phyloP scores from a whole-genome alignment of 257 asterid genomes.

The Gentiana dahurica region DNA sequence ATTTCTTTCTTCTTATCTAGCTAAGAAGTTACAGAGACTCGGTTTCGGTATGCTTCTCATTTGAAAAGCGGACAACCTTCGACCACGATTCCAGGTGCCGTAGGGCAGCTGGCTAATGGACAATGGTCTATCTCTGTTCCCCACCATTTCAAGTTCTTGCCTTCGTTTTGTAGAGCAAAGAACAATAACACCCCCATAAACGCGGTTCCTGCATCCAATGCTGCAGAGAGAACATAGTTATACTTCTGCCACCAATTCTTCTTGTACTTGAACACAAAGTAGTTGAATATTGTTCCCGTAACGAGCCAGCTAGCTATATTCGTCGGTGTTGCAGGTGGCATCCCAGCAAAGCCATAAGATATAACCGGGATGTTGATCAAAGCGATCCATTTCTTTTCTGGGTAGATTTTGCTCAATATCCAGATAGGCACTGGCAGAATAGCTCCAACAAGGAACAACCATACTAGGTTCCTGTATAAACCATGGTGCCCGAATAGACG shows the following conservation, averaged over 20 bases:
- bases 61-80: conserved; percentile 41
- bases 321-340: conserved; percentile 67
- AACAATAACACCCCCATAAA: conserved; percentile 54
- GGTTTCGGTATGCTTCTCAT: too few species aligned
- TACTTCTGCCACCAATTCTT: conserved; percentile 80
- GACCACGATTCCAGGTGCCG: conserved; percentile 36
- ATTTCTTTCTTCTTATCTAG: too few species aligned
- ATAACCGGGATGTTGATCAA: conserved; percentile 57
- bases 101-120: conserved; percentile 51
- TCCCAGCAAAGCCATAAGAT: conserved; percentile 23
- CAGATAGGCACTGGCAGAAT: conserved; percentile 80
- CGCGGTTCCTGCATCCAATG: conserved; percentile 66
- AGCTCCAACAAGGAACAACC: conserved; percentile 87
- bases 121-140: conserved; percentile 56
- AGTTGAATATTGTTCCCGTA: conserved; percentile 44
- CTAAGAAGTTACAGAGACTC: too few species aligned
- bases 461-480: conserved; percentile 72
- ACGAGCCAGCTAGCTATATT: not conserved
- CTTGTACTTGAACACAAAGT: conserved; percentile 31
- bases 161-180: conserved; percentile 32
- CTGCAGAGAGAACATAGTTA: conserved; percentile 55
- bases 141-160: conserved; percentile 40
- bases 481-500: conserved; percentile 72
- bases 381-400: conserved; percentile 50
- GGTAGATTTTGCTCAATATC: conserved; percentile 60